A percentile compares a stretch with the other conserved stretches of the same genome.
These are phyloP conservation scores for Coemansia sp. DNA, from an alignment of 192 early-diverging fungal genomes.

Conservation along the genomic window DNA sequence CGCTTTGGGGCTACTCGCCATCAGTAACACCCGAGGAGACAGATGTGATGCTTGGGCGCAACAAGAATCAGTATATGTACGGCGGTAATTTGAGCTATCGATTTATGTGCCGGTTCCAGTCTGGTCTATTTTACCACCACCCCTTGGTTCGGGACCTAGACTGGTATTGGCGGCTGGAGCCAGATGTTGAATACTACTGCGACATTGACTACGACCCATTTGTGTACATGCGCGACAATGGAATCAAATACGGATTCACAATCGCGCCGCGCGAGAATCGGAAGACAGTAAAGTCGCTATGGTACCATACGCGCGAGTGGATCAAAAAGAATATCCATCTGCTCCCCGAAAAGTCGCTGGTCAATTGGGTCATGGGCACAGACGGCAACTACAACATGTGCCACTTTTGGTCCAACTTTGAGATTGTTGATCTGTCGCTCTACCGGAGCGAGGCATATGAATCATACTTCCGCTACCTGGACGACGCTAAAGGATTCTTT, in stretches of 20 bases:
- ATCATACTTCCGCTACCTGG: conserved; percentile 61
- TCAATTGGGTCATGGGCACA: conserved; percentile 57
- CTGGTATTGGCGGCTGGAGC: conserved; percentile 78
- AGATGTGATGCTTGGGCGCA: conserved; percentile 33
- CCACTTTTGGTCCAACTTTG: conserved; percentile 82
- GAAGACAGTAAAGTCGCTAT: conserved; percentile 63
- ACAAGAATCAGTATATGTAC: conserved; percentile 60
- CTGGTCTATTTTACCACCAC: conserved; percentile 66
- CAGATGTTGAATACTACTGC: conserved; percentile 69
- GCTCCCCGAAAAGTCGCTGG: conserved; percentile 30
- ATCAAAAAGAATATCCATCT: conserved; percentile 49
- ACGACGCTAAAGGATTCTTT: conserved; percentile 62
- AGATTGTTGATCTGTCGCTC: conserved; percentile 63
- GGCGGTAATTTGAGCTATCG: conserved; percentile 68
- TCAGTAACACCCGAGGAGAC: conserved; percentile 45
- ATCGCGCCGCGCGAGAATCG: conserved; percentile 62
- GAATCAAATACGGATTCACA: conserved; percentile 71
- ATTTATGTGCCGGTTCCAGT: conserved; percentile 73
- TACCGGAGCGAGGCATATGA: conserved; percentile 56
- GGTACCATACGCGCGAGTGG: conserved; percentile 57
- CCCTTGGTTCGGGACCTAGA: conserved; percentile 59
- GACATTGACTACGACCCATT: conserved; percentile 75
- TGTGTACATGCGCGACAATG: conserved; percentile 64
- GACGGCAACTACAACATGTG: conserved; percentile 65
- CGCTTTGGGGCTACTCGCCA: conserved; percentile 49